phyloP scores from a whole-genome alignment of 768 basidiomycete species.

The Termitomyces sp. region DNA sequence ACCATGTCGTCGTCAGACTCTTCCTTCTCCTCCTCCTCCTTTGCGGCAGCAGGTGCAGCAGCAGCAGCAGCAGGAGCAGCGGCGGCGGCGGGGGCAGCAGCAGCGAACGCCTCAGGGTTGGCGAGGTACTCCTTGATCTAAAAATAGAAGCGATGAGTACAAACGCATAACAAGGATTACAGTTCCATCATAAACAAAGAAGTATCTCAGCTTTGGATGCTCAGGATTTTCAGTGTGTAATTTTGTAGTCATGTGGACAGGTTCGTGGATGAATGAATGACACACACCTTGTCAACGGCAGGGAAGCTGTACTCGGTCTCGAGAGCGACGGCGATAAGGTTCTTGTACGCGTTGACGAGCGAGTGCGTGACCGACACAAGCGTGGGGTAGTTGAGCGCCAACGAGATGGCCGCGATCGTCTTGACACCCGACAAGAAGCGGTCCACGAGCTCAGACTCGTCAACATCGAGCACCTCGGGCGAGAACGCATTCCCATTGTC shows the following conservation, averaged over 20 bases:
- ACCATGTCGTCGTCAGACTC: constrained; percentile 91
- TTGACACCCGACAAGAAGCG: constrained; percentile 93
- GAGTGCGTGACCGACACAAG: constrained; percentile 91
- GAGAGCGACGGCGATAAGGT: constrained; percentile 84
- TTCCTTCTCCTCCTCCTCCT: constrained; percentile 81
- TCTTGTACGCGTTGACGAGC: constrained; percentile 99
- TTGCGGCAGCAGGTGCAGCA: constrained; percentile 33
- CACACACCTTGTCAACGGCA: constrained; percentile 81
- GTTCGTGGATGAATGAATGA: constrained; percentile 8
- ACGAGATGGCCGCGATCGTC: constrained; percentile 92
- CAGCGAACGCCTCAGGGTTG: constrained; percentile 97
- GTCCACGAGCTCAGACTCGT: constrained; percentile 86
- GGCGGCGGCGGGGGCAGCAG: constrained; percentile 62
- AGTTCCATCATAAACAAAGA: constrained; percentile 24
- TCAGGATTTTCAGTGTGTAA: constrained; percentile 87
- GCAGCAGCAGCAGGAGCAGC: constrained; percentile 52
- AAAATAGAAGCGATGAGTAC: constrained; percentile 16
- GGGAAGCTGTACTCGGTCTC: constrained; percentile 94
- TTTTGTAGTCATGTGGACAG: constrained; percentile 26
- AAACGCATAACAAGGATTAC: background rate
- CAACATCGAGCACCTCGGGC: constrained; percentile 87
- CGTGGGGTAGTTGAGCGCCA: constrained; percentile 95
- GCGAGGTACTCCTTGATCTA: constrained; percentile 95
- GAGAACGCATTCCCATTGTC: constrained; percentile 91
- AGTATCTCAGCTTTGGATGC: constrained; percentile 30